Percentiles rank a stretch among this genome's conserved stretches.
These are phyloP conservation scores for Sphaerobolus stellatus DNA, from an alignment of 1,284 basidiomycete genomes.

Conservation along the genomic window DNA sequence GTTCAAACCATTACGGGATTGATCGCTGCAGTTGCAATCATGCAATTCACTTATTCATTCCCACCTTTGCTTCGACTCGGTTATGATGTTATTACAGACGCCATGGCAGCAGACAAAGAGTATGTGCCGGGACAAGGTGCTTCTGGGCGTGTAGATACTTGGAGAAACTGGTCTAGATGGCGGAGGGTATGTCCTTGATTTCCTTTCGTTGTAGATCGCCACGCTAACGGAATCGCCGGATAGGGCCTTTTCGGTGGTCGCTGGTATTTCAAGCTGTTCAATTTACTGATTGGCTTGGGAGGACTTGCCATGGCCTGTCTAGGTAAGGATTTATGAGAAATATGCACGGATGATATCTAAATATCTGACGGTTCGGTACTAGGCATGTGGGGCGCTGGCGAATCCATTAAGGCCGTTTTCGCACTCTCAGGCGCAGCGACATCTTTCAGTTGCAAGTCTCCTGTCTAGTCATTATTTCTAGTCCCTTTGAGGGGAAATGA, in stretches of 20 bases:
- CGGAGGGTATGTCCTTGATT: constrained; percentile 37
- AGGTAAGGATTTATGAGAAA: no score
- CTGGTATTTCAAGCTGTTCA: constrained; percentile 31
- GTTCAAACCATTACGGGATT: neutral
- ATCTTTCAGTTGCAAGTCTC: constrained; percentile 31
- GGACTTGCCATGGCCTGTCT: constrained; percentile 33
- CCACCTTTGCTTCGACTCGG: constrained; percentile 55
- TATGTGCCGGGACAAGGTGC: constrained; percentile 13
- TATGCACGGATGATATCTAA: no score
- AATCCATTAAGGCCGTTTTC: no score
- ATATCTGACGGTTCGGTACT: no score
- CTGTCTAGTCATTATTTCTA: no score
- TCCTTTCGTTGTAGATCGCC: no score
- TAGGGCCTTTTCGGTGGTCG: constrained; percentile 15
- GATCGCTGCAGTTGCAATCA: constrained; percentile 53
- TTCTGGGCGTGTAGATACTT: constrained; percentile 32
- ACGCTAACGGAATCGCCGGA: no score
- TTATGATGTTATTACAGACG: constrained; percentile 49
- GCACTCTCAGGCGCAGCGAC: constrained; percentile 19
- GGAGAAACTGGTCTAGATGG: constrained; percentile 42
- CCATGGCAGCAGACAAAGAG: constrained; percentile 17
- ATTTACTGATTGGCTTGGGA: constrained; percentile 35
- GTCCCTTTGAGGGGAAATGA: no score
- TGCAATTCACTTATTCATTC: constrained; percentile 66
- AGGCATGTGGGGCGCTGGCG: no score